Evolutionary conservation across 441 rosid species (phyloP).

Genomic region (Erysimum cheiri): DNA sequence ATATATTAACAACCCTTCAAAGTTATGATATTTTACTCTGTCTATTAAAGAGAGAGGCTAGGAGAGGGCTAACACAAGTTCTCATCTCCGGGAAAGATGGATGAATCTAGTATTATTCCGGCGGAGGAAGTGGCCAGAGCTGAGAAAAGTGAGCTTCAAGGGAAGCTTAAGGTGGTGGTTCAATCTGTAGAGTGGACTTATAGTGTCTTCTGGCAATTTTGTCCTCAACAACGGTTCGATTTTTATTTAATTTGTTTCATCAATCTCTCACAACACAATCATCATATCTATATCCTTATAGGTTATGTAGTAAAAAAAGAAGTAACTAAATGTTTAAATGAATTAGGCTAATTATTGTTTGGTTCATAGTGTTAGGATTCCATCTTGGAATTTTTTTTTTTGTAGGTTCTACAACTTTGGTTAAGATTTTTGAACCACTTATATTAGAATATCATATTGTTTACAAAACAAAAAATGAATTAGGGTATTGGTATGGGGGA

Average conservation of each 20-base stretch:
- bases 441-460: not conserved
- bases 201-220: constrained; percentile 87
- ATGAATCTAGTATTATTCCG: constrained; percentile 30
- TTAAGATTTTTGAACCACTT: not conserved
- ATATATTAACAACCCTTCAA: constrained; percentile 24
- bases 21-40: constrained; percentile 7
- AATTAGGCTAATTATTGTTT: constrained; percentile 46
- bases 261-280: constrained; percentile 3
- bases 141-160: constrained; percentile 57
- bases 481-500: constrained; percentile 86
- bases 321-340: not conserved
- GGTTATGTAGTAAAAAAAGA: constrained; percentile 1
- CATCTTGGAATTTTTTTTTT: not conserved
- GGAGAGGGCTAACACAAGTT: not conserved
- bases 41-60: not conserved
- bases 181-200: constrained; percentile 96
- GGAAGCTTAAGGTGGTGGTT: constrained; percentile 78
- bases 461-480: not conserved
- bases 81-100: constrained; percentile 28
- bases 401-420: not conserved
- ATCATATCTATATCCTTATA: not conserved
- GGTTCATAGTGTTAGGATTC: not conserved
- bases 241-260: not conserved
- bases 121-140: constrained; percentile 49
- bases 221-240: constrained; percentile 88